These are phyloP conservation scores for Babesia microti DNA, from an alignment of 169 alveolate genomes.

Conservation along the genomic window DNA sequence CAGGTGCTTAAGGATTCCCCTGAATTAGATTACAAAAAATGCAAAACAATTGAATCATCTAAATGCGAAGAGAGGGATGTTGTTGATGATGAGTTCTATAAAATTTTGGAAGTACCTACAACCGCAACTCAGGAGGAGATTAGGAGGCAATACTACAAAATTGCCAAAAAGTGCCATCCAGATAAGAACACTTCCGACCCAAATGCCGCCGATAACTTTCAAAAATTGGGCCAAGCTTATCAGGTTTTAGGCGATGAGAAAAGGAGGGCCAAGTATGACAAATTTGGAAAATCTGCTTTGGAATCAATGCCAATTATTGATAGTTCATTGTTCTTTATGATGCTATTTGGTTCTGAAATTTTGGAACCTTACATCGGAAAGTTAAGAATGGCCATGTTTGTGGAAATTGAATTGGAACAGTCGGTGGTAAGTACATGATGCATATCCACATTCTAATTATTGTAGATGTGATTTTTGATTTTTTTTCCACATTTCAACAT, in stretches of 20 bases:
- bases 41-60: constrained; percentile 10
- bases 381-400: constrained; percentile 66
- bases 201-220: constrained; percentile 73
- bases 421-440: constrained; percentile 23
- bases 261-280: constrained; percentile 79
- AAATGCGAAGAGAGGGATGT: constrained; percentile 37
- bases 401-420: constrained; percentile 57
- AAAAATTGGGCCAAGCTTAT: constrained; percentile 77
- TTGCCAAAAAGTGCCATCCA: constrained; percentile 83
- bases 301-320: constrained; percentile 80
- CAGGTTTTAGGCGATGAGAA: constrained; percentile 88
- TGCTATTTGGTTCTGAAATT: constrained; percentile 78
- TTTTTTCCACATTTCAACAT: no score
- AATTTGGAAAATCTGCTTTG: constrained; percentile 80
- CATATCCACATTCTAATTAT: no score
- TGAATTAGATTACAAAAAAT: constrained; percentile 8
- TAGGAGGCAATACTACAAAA: constrained; percentile 69
- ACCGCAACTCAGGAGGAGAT: constrained; percentile 63
- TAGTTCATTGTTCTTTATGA: constrained; percentile 67
- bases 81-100: constrained; percentile 68
- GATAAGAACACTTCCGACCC: constrained; percentile 83
- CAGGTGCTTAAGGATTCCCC: constrained; percentile 31
- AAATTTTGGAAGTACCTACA: constrained; percentile 65
- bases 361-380: constrained; percentile 78
- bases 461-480: no score